Conservation (phyloP, 352 stramenopile genomes). For the Globisporangium viniferum region DNA sequence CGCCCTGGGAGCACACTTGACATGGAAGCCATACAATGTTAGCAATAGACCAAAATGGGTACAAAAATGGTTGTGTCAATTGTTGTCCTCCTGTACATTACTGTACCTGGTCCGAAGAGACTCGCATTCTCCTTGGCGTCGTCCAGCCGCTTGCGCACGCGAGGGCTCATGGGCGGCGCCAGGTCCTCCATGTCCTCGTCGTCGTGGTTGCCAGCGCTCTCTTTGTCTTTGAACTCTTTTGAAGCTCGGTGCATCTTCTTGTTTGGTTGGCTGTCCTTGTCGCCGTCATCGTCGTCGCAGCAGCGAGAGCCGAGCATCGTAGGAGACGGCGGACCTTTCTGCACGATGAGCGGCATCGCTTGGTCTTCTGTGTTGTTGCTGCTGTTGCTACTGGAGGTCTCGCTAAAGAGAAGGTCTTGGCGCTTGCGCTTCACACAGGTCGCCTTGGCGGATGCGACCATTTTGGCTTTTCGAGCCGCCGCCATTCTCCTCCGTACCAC, state of each 20-base stretch:
- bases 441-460: conserved; percentile 2
- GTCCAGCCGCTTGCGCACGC: conserved; percentile 66
- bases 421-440: conserved; percentile 11
- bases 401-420: not conserved
- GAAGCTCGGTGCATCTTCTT: not conserved
- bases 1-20: conserved; percentile 69
- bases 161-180: conserved; percentile 39
- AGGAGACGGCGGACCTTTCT: conserved; percentile 7
- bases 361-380: not conserved
- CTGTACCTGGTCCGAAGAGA: conserved; percentile 65
- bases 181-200: conserved; percentile 17
- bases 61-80: not conserved
- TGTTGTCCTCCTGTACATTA: too few relatives aligned
- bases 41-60: not conserved
- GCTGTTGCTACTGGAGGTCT: not conserved
- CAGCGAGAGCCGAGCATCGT: conserved; percentile 14
- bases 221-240: not conserved
- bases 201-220: conserved; percentile 4
- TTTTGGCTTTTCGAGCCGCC: not conserved
- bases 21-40: not conserved
- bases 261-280: not conserved
- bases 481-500: not conserved
- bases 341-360: conserved; percentile 10
- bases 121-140: conserved; percentile 76
- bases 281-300: conserved; percentile 21